A percentile compares a stretch with the other conserved stretches of the same genome.
These are phyloP conservation scores for Fusarium sp. DNA, from an alignment of 2,329 filamentous ascomycete species.

Conservation along the genomic window DNA sequence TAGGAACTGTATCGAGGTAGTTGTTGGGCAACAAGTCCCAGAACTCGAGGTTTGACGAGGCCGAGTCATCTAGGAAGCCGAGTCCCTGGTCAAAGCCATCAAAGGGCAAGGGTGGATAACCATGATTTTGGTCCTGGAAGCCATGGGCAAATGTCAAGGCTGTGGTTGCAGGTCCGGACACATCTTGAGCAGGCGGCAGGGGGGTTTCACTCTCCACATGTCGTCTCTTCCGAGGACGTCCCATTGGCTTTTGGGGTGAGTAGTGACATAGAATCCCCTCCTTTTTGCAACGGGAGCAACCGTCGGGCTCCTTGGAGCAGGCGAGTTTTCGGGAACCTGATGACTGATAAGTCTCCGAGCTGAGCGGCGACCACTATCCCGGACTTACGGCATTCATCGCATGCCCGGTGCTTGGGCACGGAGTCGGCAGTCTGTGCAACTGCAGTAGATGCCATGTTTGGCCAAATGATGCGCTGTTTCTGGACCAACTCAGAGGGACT, in stretches of 20 bases:
- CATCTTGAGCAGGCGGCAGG: not conserved
- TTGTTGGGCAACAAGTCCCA: constrained; percentile 50
- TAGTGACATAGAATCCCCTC: constrained; percentile 70
- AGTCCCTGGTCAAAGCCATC: constrained; percentile 46
- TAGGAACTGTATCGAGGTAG: constrained; percentile 30
- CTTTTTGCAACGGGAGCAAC: constrained; percentile 67
- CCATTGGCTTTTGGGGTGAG: constrained; percentile 74
- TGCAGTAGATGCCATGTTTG: constrained; percentile 36
- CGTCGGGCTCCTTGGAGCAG: constrained; percentile 70
- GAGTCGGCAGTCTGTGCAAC: constrained; percentile 17
- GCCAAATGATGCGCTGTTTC: not conserved
- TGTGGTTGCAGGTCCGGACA: not conserved
- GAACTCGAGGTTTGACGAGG: constrained; percentile 46
- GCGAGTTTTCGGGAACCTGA: constrained; percentile 71
- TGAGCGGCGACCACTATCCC: not conserved
- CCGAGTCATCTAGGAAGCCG: constrained; percentile 48
- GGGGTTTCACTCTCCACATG: constrained; percentile 49
- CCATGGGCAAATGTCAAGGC: not conserved
- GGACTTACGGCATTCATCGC: constrained; percentile 73
- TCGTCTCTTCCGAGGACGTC: constrained; percentile 69
- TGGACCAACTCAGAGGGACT: not conserved
- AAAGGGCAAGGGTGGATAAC: constrained; percentile 5
- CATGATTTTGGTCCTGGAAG: constrained; percentile 10
- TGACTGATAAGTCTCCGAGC: constrained; percentile 44
- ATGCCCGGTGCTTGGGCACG: constrained; percentile 67